Base-by-base conservation (phyloP, 306 rosid genomes). In the Sicyos edulis region DNA sequence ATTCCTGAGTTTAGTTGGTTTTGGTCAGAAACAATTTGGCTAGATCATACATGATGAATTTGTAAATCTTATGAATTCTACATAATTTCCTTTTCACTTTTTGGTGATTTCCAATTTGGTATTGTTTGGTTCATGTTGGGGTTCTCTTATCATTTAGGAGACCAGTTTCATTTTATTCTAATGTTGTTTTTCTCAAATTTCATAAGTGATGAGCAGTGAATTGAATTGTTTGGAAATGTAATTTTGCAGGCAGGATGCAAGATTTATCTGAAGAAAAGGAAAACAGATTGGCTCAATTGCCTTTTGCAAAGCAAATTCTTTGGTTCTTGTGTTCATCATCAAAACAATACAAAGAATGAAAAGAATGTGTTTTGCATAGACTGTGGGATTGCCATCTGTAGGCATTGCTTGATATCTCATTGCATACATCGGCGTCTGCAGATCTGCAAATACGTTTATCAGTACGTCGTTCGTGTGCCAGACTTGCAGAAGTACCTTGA, bases 391-490 rank as follows among this genome's bases (percentile, higher is more conserved):
- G 86, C 84, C 34, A 62, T 90, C 63, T 93, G 98, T 78, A 88
- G 84, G 82, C 90, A 88, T 84, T 93, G 99, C 62, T 54, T 77
- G 76, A 81, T 77, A 54, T 79, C 86, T 76, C 99, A 93, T 82
- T 77, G 83, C 71, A 83, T 72, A 12, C 99, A 93, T 76, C 82
- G 85, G 58, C 81, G 83, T 45, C 81, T 93, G 72, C 99, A 93
- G 85, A 89, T 93, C 72, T 91, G 86, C 88, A 85, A 86, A 69
- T 93, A 93, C 32, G 90, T 92, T 15, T 91, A 86, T 76, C 92
- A 86, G 57, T 89, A 93, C 72, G 99, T 93, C 3, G 83, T 91
- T 67, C 96, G 97, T 52, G 87, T 84, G 70, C 84, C 86, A 0
- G 96, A 93, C 40, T 69, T 91, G 65, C 91, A 91, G 77, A 86